Evolutionary conservation across 2,329 filamentous ascomycete genomes (phyloP).

Genomic region (Aureobasidium sp.): DNA sequence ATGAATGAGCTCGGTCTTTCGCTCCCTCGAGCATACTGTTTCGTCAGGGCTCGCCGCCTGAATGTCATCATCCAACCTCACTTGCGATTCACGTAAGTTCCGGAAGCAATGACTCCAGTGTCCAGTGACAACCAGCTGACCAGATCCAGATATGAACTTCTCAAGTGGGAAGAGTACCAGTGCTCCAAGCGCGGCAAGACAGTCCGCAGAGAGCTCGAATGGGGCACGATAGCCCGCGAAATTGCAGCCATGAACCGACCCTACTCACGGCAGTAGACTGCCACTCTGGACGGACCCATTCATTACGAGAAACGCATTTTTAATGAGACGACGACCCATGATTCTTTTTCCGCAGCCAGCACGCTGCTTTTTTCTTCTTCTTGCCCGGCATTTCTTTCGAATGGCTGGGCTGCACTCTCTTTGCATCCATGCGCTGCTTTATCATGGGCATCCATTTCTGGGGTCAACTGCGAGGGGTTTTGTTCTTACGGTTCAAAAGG

Average conservation of each 20-base stretch:
- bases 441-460: neutral
- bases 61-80: slow-evolving; percentile 99
- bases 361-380: neutral
- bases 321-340: neutral
- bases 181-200: slow-evolving; percentile 45
- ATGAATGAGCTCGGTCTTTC: slow-evolving; percentile 76
- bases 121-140: slow-evolving; percentile 18
- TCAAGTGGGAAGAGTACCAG: slow-evolving; percentile 88
- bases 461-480: neutral
- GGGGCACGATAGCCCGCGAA: slow-evolving; percentile 79
- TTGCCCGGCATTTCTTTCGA: neutral
- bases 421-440: neutral
- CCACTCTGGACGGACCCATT: neutral
- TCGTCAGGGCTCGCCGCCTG: slow-evolving; percentile 80
- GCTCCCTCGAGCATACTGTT: slow-evolving; percentile 91
- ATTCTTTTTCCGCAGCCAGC: neutral
- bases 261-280: slow-evolving; percentile 58
- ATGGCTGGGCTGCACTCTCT: neutral
- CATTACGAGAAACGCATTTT: slow-evolving; percentile 2
- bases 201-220: slow-evolving; percentile 75
- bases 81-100: slow-evolving; percentile 66
- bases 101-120: slow-evolving; percentile 14
- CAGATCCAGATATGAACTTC: slow-evolving; percentile 56
- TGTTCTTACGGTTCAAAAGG: neutral
- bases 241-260: slow-evolving; percentile 95